Base-by-base conservation (phyloP, 495 filamentous ascomycete genomes). In the Podospora pseudocomata region DNA sequence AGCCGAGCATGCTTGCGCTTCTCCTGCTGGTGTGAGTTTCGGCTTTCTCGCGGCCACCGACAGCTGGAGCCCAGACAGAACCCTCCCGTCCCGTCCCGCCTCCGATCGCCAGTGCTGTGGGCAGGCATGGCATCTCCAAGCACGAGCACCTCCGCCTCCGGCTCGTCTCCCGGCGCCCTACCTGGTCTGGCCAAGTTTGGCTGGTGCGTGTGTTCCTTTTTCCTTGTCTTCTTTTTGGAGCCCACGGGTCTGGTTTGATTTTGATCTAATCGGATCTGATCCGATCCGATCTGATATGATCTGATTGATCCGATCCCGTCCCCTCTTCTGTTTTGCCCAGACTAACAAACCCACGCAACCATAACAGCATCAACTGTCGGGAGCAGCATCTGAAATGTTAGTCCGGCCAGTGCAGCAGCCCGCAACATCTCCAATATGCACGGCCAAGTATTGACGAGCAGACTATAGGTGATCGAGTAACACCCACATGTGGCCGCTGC, bases 381-480 rank as follows among this genome's bases (percentile, higher is more conserved):
- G 75, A 81, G 67, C 76, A 80, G 68, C 82, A 83, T 65, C 72
- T 83, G 4, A 81, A 80, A 79, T 84, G 82, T 82, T 11, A 49
- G 74, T 66, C 64, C 23, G 13, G 60, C 58, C 20, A 11, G 34
- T 11, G 6, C 34, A 39, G 34, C 34, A 39, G 34, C 11, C 34
- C 9, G 2, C 39, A 49, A 49, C 39, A 49, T 11, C 39, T 49
- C 9, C 39, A 2, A 16, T 39, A 39, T 15, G 60, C 15, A 13
- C 28, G 44, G 39, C 19, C 60, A n/a, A 15, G 28, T 4, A 26
- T 9, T 15, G 49, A 39, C 57, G 20, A 26, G 27, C 53, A n/a
- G 34, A 61, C 65, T 66, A 32, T 70, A 83, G 81, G 81, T 69
- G 81, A 83, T 61, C 78, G 81, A 67, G 73, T 75, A 13, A 77